A percentile compares a stretch with the other conserved stretches of the same genome.
These are phyloP conservation scores for Lactarius evosmus DNA, from an alignment of 768 basidiomycete species.

Conservation along the genomic window DNA sequence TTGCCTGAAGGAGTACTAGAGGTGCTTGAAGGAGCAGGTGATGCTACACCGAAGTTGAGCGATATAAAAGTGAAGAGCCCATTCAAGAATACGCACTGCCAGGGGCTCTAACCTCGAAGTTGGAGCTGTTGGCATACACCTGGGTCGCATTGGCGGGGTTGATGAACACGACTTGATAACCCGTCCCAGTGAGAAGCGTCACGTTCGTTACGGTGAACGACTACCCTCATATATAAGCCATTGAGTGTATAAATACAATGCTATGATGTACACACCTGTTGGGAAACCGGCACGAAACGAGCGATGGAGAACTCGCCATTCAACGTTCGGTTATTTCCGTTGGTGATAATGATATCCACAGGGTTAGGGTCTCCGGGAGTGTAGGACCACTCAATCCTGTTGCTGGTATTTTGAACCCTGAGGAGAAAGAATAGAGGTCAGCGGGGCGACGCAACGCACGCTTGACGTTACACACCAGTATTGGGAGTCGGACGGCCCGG, in stretches of 20 bases:
- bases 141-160: slow-evolving; percentile 35
- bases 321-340: slow-evolving; percentile 34
- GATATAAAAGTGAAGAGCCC: not conserved
- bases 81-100: slow-evolving; percentile 37
- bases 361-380: slow-evolving; percentile 35
- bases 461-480: slow-evolving; percentile 35
- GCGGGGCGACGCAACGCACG: not conserved
- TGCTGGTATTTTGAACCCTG: slow-evolving; percentile 39
- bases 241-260: not conserved
- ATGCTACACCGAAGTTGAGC: slow-evolving; percentile 9
- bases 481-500: slow-evolving; percentile 31
- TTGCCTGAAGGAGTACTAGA: not conserved
- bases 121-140: slow-evolving; percentile 35
- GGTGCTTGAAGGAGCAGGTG: slow-evolving; percentile 16
- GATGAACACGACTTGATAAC: slow-evolving; percentile 39
- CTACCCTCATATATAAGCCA: slow-evolving; percentile 27
- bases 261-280: slow-evolving; percentile 29
- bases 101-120: slow-evolving; percentile 38
- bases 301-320: slow-evolving; percentile 40
- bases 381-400: slow-evolving; percentile 38
- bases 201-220: slow-evolving; percentile 36
- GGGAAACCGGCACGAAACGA: slow-evolving; percentile 33
- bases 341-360: slow-evolving; percentile 37
- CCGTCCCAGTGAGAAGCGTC: slow-evolving; percentile 32
- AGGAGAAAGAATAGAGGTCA: not conserved